Conservation (phyloP, 73 alveolate genomes). For the Durusdinium trenchii region DNA sequence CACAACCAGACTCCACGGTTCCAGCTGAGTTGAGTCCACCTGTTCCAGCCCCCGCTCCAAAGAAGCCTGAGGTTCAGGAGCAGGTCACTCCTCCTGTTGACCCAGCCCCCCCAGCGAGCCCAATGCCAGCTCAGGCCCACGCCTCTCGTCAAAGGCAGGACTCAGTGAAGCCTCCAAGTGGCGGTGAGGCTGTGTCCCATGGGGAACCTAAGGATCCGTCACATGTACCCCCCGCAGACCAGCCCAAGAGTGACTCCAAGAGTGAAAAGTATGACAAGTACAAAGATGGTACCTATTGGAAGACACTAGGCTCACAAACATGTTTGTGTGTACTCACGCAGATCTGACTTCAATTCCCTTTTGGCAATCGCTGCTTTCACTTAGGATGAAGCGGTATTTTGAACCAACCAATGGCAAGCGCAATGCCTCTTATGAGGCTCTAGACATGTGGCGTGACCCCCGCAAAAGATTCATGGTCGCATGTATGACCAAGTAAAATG, state of each 20-base stretch:
- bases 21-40: neutral
- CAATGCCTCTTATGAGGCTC: slow-evolving; percentile 6
- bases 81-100: neutral
- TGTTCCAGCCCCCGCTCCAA: neutral
- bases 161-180: neutral
- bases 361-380: neutral
- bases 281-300: slow-evolving; percentile 64
- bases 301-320: neutral
- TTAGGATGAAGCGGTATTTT: slow-evolving; percentile 69
- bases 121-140: neutral
- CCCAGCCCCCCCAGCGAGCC: neutral
- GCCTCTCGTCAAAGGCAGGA: neutral
- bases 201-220: too few species aligned
- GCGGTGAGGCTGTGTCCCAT: too few species aligned
- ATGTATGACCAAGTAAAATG: neutral
- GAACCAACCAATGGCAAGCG: neutral
- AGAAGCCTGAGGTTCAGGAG: neutral
- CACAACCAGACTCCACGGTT: neutral
- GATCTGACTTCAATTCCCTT: too few species aligned
- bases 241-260: neutral
- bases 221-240: too few species aligned
- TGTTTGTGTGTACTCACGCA: neutral
- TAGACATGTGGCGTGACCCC: slow-evolving; percentile 26
- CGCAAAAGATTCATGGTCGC: neutral
- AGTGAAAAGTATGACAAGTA: neutral